These are phyloP conservation scores for Coleophoma crateriformis DNA, from an alignment of 2,329 filamentous ascomycete genomes.

Conservation along the genomic window DNA sequence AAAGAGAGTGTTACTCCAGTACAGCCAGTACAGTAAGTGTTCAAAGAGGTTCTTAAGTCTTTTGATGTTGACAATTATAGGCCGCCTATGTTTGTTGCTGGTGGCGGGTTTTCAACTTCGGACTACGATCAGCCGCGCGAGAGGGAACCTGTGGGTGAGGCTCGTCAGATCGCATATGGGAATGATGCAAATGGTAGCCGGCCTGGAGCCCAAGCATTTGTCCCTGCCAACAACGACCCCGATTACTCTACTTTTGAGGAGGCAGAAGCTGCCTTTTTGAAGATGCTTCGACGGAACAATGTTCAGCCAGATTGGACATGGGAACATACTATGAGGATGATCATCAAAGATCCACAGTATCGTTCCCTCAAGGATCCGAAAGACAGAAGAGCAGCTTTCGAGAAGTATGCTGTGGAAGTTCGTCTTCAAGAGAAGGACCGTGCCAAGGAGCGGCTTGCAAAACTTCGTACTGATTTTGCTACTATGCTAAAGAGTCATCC, in stretches of 20 bases:
- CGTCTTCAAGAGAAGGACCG: slow-evolving; percentile 89
- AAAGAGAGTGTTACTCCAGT: slow-evolving; percentile 39
- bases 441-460: slow-evolving; percentile 86
- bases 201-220: slow-evolving; percentile 45
- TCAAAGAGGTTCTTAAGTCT: not conserved
- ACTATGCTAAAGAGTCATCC: slow-evolving; percentile 95
- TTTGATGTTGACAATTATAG: slow-evolving; percentile 10
- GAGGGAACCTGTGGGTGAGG: slow-evolving; percentile 40
- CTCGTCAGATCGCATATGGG: slow-evolving; percentile 52
- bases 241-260: slow-evolving; percentile 79
- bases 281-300: slow-evolving; percentile 77
- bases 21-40: slow-evolving; percentile 38
- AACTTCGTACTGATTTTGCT: slow-evolving; percentile 88
- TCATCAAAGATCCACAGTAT: slow-evolving; percentile 88
- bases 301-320: slow-evolving; percentile 91
- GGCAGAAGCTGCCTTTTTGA: slow-evolving; percentile 88
- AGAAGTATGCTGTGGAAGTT: slow-evolving; percentile 90
- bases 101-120: slow-evolving; percentile 29
- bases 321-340: slow-evolving; percentile 81
- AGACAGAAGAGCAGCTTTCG: slow-evolving; percentile 84
- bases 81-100: slow-evolving; percentile 35
- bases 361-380: slow-evolving; percentile 88
- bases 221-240: slow-evolving; percentile 63
- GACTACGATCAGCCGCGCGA: slow-evolving; percentile 28
- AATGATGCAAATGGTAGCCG: slow-evolving; percentile 42